Evolutionary conservation across 345 rosid genomes (phyloP), one percentile per base, ranked within the genome.

Genomic region (Pseudoturritis turrita): DNA sequence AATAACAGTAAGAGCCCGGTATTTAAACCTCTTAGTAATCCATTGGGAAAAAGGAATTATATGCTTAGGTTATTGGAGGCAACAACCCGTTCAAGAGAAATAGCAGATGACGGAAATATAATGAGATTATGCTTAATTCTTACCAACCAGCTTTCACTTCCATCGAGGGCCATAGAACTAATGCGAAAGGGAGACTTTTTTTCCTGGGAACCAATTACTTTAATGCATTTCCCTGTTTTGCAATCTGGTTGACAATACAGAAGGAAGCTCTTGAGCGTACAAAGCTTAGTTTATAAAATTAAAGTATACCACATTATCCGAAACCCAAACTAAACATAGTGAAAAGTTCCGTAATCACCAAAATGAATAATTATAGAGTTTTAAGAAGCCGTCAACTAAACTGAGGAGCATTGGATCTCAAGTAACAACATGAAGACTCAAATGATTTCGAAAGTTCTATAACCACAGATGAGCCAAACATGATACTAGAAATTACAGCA

Each of bases 91-190:
- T 23, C 19, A 21, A 17, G n/a, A 18, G 21, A 31, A 5, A 33
- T 28, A 28, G 53, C 41, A 40, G 36, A 4, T 37, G n/a, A 1
- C 10, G 4, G 33, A 43, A 40, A 28, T 21, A 43, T 9, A 23
- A 29, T 5, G 50, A 50, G 14, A 11, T 37, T 12, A 67, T 50
- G 10, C 65, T 40, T 26, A 76, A 70, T 64, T 57, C 97, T 84
- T 87, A 95, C 99, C 99, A 95, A 74, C 99, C 99, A 95, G 85
- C 91, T 89, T 77, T 95, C 98, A 80, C 96, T 95, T 82, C 78
- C 88, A 80, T 95, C 99, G 54, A 95, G 94, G 51, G 96, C 89
- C 84, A 95, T 63, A 76, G 93, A 87, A 66, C 96, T 83, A 65
- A 91, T 77, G 62, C 77, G 82, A 9, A 83, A 73, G 33, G 66